phyloP scores from a whole-genome alignment of 257 asterid genomes.

The Jasminum sambac region DNA sequence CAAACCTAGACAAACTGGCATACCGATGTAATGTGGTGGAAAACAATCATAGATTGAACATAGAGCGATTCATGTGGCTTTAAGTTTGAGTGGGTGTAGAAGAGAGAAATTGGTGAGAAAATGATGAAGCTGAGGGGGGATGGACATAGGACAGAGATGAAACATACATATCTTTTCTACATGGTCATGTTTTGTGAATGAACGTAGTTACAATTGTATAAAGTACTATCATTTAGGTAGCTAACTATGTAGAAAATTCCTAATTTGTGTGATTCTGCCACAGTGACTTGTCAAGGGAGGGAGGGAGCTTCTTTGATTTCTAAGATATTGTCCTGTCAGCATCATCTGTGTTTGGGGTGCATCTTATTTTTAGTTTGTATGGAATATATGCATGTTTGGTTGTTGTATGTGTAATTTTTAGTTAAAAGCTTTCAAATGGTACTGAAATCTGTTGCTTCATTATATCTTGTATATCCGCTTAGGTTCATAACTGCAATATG shows the following conservation, averaged over 20 bases:
- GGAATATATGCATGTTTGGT: background rate
- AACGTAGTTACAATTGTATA: background rate
- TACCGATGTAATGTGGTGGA: too few species aligned
- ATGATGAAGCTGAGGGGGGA: too few species aligned
- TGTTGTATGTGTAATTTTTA: background rate
- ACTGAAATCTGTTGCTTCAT: background rate
- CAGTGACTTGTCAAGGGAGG: background rate
- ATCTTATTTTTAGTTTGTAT: background rate
- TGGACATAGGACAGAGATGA: too few species aligned
- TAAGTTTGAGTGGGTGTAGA: too few species aligned
- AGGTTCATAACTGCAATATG: background rate
- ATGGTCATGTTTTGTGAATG: background rate
- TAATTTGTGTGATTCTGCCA: background rate
- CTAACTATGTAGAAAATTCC: background rate
- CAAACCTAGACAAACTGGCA: background rate
- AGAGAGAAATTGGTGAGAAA: too few species aligned
- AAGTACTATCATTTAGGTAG: background rate
- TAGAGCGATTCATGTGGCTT: too few species aligned
- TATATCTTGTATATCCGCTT: background rate
- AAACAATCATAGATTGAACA: too few species aligned
- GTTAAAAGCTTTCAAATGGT: slow-evolving; percentile 1
- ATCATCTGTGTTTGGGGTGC: background rate
- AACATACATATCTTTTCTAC: too few species aligned
- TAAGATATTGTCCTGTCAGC: background rate
- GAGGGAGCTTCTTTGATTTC: too few species aligned